Conservation (phyloP, 1,139 yeast species). For the Magnusiomyces ingens region DNA sequence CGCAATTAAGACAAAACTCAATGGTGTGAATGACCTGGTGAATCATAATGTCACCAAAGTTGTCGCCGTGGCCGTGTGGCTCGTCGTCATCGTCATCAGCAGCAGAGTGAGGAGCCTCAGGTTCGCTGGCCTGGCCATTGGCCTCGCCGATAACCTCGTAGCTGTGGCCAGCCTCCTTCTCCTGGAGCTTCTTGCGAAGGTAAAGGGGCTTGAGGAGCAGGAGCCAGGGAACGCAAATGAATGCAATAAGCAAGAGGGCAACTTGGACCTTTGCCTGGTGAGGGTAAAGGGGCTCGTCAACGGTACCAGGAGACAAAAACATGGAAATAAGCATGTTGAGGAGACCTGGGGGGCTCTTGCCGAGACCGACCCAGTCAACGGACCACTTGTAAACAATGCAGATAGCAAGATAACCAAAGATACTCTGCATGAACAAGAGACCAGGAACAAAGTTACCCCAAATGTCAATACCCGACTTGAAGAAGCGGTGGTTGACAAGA, state of each 20-base stretch:
- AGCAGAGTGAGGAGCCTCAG: no score
- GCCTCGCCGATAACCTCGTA: constrained; percentile 11
- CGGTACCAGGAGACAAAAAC: constrained; percentile 89
- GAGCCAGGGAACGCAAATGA: constrained; percentile 93
- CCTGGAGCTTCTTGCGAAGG: constrained; percentile 36
- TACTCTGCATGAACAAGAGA: constrained; percentile 86
- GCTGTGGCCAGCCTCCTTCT: constrained; percentile 13
- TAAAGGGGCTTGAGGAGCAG: constrained; percentile 81
- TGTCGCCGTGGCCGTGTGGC: constrained; percentile 44
- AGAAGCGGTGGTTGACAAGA: constrained; percentile 68
- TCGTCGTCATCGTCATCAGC: constrained; percentile 40
- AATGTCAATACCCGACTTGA: constrained; percentile 73
- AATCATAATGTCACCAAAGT: constrained; percentile 88
- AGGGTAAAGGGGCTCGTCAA: constrained; percentile 74
- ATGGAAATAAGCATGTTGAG: constrained; percentile 91
- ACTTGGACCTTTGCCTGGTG: constrained; percentile 82
- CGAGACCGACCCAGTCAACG: constrained; percentile 78
- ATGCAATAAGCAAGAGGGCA: constrained; percentile 64
- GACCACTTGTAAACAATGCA: constrained; percentile 92
- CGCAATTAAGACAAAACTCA: constrained; percentile 95
- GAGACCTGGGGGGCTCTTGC: constrained; percentile 81
- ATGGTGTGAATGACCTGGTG: constrained; percentile 98
- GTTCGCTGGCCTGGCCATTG: constrained; percentile 6
- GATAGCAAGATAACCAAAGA: constrained; percentile 82
- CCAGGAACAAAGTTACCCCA: constrained; percentile 95